Percentiles rank a stretch among this genome's conserved stretches.
These are phyloP conservation scores for Aspergillus heteromorphus DNA, from an alignment of 495 filamentous ascomycete genomes.

Conservation along the genomic window DNA sequence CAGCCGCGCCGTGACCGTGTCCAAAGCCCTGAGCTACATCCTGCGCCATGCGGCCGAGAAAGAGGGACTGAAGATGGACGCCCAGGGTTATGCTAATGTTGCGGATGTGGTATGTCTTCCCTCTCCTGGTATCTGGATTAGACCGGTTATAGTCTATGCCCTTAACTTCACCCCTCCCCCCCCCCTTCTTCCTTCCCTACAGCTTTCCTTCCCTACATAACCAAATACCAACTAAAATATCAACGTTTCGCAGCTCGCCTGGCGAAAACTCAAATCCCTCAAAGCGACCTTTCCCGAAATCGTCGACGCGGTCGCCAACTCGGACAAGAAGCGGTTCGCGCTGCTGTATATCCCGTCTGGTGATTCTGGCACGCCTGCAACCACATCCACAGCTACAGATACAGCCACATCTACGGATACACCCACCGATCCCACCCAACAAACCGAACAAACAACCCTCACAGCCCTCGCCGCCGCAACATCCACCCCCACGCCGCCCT, in stretches of 20 bases:
- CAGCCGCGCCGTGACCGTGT: conserved; percentile 59
- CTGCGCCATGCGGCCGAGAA: conserved; percentile 79
- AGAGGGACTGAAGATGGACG: conserved; percentile 70
- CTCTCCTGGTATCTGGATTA: not conserved
- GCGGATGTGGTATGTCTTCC: conserved; percentile 63
- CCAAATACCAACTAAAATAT: not conserved
- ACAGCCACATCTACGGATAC: conserved; percentile 13
- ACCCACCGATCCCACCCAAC: conserved; percentile 2
- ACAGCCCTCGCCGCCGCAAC: conserved; percentile 29
- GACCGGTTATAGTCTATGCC: too few species aligned
- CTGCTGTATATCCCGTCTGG: conserved; percentile 45
- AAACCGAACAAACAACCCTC: conserved; percentile 16
- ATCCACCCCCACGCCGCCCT: conserved; percentile 34
- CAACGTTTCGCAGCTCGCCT: conserved; percentile 52
- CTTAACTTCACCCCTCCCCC: too few species aligned
- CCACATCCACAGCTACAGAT: conserved; percentile 6
- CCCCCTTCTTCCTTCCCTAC: too few species aligned
- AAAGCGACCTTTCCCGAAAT: conserved; percentile 72
- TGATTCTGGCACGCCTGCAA: too few species aligned
- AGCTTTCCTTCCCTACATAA: not conserved
- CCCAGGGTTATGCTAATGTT: conserved; percentile 74
- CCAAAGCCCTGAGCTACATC: conserved; percentile 72
- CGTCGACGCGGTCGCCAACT: conserved; percentile 58
- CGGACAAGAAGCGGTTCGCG: conserved; percentile 87
- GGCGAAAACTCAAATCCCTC: conserved; percentile 62